These are phyloP conservation scores for Sporobolus alterniflorus DNA, from an alignment of 202 grass and related monocot genomes.

Conservation along the genomic window DNA sequence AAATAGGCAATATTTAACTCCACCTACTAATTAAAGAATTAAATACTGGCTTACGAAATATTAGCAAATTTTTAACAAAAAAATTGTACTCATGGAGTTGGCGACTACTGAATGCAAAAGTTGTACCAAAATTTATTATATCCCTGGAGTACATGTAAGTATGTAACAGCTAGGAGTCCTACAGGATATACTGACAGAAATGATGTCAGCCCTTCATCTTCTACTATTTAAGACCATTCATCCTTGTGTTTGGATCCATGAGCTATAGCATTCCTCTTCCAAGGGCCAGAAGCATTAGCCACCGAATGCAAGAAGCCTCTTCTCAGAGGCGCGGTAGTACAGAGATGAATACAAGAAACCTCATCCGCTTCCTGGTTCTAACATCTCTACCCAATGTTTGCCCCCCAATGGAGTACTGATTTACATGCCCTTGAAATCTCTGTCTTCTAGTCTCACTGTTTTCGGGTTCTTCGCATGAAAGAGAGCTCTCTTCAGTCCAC, in stretches of 20 bases:
- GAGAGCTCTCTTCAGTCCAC: conserved; percentile 99
- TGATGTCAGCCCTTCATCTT: conserved; percentile 53
- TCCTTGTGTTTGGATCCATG: conserved; percentile 42
- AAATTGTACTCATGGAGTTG: too few species aligned
- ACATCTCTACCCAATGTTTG: not conserved
- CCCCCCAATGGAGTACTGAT: not conserved
- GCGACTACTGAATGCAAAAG: not conserved
- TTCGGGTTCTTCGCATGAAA: conserved; percentile 31
- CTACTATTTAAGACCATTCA: conserved; percentile 62
- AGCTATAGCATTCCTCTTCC: conserved; percentile 14
- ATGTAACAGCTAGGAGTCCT: not conserved
- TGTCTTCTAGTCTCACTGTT: not conserved
- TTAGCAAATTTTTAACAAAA: not conserved
- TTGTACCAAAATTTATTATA: not conserved
- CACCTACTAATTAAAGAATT: not conserved
- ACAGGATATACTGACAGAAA: conserved; percentile 35
- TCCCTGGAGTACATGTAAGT: not conserved
- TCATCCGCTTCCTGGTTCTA: not conserved
- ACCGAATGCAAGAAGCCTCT: not conserved
- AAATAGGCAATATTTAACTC: too few species aligned
- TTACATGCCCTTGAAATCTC: not conserved
- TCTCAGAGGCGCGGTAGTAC: not conserved
- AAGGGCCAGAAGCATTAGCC: not conserved
- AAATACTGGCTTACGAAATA: not conserved
- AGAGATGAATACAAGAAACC: not conserved